Evolutionary conservation across 148 eudicot species (phyloP).

Genomic region (Nepenthes mirabilis): DNA sequence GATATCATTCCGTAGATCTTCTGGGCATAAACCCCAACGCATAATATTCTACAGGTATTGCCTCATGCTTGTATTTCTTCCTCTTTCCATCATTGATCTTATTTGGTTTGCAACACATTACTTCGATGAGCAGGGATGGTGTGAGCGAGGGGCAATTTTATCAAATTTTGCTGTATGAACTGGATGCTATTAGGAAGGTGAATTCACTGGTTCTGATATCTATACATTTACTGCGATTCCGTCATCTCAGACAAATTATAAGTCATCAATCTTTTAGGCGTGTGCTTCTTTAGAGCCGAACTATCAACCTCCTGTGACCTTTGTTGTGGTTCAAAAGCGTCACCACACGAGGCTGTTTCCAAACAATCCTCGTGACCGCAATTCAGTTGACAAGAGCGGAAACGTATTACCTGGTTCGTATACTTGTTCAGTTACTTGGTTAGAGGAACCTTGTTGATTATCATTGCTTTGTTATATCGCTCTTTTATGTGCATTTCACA

Average conservation of each 20-base stretch:
- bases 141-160: conserved; percentile 84
- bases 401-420: conserved; percentile 71
- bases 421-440: background rate
- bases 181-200: conserved; percentile 78
- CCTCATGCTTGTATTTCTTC: background rate
- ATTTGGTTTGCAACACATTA: background rate
- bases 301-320: conserved; percentile 60
- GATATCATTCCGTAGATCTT: conserved; percentile 19
- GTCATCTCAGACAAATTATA: background rate
- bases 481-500: conserved; percentile 4
- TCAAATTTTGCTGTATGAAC: conserved; percentile 52
- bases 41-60: conserved; percentile 67
- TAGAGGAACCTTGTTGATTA: background rate
- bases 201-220: background rate
- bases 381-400: conserved; percentile 55
- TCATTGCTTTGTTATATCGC: background rate
- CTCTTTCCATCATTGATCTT: background rate
- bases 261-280: conserved; percentile 27
- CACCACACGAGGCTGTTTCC: conserved; percentile 91
- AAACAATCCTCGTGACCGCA: conserved; percentile 29
- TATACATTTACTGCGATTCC: background rate
- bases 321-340: conserved; percentile 85
- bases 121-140: conserved; percentile 50
- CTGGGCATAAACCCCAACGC: conserved; percentile 30
- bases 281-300: conserved; percentile 38